Base-by-base conservation (phyloP, 1,284 basidiomycete species). In the Ceratobasidium papillatum region DNA sequence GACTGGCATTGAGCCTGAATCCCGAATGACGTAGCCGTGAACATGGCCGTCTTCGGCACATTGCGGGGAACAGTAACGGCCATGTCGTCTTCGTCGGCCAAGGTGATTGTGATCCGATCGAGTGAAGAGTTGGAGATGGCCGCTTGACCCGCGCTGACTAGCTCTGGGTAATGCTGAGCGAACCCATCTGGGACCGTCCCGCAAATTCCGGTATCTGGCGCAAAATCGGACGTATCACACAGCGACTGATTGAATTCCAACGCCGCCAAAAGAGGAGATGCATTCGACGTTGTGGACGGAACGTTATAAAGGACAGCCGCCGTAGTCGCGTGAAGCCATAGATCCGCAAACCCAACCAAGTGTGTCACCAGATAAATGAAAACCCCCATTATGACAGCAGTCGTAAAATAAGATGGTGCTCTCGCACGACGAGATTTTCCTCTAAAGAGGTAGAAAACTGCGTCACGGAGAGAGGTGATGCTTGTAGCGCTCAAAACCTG, bases 311-410 rank as follows among this genome's bases (percentile, higher is more conserved):
- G 11, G 5, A 45, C 38, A 4, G 61, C 41, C 4, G 34, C 8
- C 5, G 41, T 63, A 2, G 61, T 63, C 8, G 61, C 61, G 19
- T 63, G 61, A 12, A 63, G 61, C 61, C 61, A 63, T 11, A 63
- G 38, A 27, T 63, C 61, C 9, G 61, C 61, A 30, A 38, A 5
- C 27, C 61, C 61, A 27, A 63, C 19, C 7, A 63, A 36, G 12
- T 63, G 61, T 22, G 61, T 45, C 5, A 45, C 25, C 2, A 38
- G 1, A 27, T 63, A 63, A 3, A 63, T n/a, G 4, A 25, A 19
- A 0, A 45, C 12, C 12, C 38, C 61, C 22, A 45, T 30, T 3
- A 47, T n/a, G 12, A 63, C 61, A n/a, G 38, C 41, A 25, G 41
- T 47, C 8, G 27, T 17, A 38, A 45, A 63, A 27, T 45, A 45